Evolutionary conservation across 1,284 basidiomycete species (phyloP).

Genomic region (Ceratobasidium sp.): DNA sequence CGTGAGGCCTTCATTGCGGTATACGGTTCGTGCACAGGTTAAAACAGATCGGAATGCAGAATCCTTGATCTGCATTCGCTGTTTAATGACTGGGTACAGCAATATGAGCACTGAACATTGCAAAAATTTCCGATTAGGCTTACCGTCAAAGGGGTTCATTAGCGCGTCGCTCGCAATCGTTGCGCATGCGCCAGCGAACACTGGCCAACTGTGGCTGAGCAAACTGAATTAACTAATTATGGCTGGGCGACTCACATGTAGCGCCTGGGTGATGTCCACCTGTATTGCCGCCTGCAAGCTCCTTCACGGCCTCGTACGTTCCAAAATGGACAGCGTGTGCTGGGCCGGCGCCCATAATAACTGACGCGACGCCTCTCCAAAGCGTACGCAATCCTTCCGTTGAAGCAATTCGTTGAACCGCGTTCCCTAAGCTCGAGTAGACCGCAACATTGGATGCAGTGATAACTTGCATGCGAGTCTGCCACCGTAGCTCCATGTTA

Average conservation of each 20-base stretch:
- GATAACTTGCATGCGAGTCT: constrained; percentile 99
- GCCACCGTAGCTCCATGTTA: constrained; percentile 27
- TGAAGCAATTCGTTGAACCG: constrained; percentile 89
- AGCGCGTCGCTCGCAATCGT: constrained; percentile 96
- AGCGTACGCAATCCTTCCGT: constrained; percentile 92
- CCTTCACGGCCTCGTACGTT: constrained; percentile 94
- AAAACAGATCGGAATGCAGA: constrained; percentile 89
- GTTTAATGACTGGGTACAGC: constrained; percentile 87
- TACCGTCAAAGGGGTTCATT: constrained; percentile 99
- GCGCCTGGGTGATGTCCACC: constrained; percentile 85
- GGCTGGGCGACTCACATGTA: constrained; percentile 70
- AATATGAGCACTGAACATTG: constrained; percentile 38
- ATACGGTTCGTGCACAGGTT: constrained; percentile 86
- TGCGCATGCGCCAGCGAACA: constrained; percentile 93
- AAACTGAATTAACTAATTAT: constrained; percentile 1
- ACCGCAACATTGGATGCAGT: constrained; percentile 84
- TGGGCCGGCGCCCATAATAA: constrained; percentile 96
- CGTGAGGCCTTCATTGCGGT: constrained; percentile 84
- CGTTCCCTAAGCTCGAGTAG: constrained; percentile 90
- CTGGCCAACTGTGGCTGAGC: constrained; percentile 58
- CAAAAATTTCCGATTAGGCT: constrained; percentile 51
- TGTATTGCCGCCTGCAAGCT: constrained; percentile 89
- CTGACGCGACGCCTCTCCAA: constrained; percentile 98
- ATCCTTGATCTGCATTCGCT: constrained; percentile 97
- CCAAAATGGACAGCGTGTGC: constrained; percentile 99